Evolutionary conservation across 257 asterid species (phyloP), one percentile per base, ranked within the genome.

Genomic region (Jasminum sambac): DNA sequence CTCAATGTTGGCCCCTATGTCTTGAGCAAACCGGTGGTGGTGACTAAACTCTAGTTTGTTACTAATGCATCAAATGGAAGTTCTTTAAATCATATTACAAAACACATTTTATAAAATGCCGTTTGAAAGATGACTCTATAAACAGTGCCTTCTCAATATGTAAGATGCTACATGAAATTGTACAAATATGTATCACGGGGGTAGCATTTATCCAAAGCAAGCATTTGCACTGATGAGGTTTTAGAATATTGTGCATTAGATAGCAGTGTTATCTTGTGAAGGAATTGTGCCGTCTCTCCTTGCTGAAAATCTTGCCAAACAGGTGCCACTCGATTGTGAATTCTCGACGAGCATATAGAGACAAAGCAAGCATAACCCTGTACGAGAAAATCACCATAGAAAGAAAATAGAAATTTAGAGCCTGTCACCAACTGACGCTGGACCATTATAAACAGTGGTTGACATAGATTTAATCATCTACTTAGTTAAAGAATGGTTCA

Each of bases 321-420:
- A 78, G 2, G 81, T 25, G 69, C 41, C 81, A 70, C 74, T 75
- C 44, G 79, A 57, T 36, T 58, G 83, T 30, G 92, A 89, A 46
- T 86, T 83, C 75, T 83, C 91, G 2, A 81, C 72, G 63, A 90
- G 80, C 71, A 85, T 58, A 77, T 86, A 87, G 67, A 91, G 78
- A 78, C 98, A 95, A 72, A 88, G 83, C 25, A 91, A 77, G 88
- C 96, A 95, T 75, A 91, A 80, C 58, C 95, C 98, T 92, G 84
- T 78, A 80, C 17, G 75, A 66, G 64, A 21, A 76, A 40, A 67
- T 11, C 52, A 26, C 57, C 11, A 19, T 14, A 14, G 37, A 38
- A 37, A 5, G 2, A 42, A 5, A 25, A 25, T 55, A 21, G 21
- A 16, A 34, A 68, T 3, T 41, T 5, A 40, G 72, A 43, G 21